These are phyloP conservation scores for Flaveria brownii DNA, from an alignment of 129 eudicot species.

Conservation along the genomic window DNA sequence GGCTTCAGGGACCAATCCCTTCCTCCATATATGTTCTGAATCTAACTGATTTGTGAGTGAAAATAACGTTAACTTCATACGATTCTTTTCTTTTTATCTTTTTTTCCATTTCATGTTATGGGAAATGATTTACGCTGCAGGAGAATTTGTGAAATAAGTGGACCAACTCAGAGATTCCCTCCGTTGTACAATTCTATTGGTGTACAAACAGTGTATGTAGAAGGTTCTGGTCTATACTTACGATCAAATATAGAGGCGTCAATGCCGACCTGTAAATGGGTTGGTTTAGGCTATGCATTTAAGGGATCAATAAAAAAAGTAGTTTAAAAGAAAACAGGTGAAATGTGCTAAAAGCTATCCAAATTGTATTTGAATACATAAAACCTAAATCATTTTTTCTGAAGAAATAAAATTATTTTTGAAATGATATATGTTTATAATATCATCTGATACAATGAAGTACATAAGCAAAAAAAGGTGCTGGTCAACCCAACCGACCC, in stretches of 20 bases:
- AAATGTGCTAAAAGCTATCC: not conserved
- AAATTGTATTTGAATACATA: not conserved
- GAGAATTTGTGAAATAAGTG: constrained; percentile 67
- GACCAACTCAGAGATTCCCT: constrained; percentile 67
- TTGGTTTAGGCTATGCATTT: not conserved
- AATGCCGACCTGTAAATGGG: not conserved
- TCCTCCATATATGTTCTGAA: constrained; percentile 49
- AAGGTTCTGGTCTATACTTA: constrained; percentile 9
- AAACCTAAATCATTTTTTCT: not conserved
- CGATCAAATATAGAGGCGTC: not conserved
- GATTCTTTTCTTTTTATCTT: not conserved
- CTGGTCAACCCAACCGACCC: not conserved
- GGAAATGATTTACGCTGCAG: constrained; percentile 39
- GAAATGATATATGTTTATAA: not conserved
- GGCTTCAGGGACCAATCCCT: constrained; percentile 86
- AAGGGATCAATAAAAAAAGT: not conserved
- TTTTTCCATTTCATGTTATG: not conserved
- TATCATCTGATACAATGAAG: not conserved
- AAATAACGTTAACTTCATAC: not conserved
- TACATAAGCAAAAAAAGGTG: not conserved
- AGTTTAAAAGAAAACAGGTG: not conserved
- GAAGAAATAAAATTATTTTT: not conserved
- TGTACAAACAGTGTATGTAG: constrained; percentile 59
- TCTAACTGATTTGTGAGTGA: constrained; percentile 62
- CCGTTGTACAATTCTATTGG: constrained; percentile 43